These are phyloP conservation scores for Eucalyptus melliodora DNA, from an alignment of 345 rosid genomes.

Conservation along the genomic window DNA sequence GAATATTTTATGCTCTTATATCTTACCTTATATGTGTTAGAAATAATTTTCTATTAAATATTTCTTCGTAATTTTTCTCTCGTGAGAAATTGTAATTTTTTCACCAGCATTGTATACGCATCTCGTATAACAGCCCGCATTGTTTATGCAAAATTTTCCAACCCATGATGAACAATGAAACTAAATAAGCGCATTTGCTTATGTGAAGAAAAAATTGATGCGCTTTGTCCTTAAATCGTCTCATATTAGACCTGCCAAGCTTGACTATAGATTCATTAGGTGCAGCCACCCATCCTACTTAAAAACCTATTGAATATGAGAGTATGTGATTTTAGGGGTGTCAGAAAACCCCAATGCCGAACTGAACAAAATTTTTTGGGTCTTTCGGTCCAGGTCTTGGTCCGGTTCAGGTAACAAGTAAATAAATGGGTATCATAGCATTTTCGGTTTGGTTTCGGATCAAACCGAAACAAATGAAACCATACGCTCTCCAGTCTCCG, in stretches of 20 bases:
- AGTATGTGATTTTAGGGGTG: background rate
- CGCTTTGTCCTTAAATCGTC: background rate
- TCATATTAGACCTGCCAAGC: background rate
- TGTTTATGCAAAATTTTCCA: background rate
- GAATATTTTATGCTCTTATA: background rate
- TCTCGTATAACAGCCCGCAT: background rate
- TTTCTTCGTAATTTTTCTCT: background rate
- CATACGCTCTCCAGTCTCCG: background rate
- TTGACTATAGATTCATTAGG: background rate
- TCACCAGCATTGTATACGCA: background rate
- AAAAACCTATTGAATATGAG: background rate
- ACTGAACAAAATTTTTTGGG: background rate
- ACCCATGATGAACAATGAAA: background rate
- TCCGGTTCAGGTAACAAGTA: background rate
- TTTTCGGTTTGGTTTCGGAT: background rate
- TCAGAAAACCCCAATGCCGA: background rate
- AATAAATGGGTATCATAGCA: background rate
- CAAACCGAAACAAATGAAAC: background rate
- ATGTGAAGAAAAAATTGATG: background rate
- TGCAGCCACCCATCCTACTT: background rate
- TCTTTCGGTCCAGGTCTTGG: background rate
- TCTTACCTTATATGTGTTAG: background rate
- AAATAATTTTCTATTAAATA: background rate
- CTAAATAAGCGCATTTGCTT: background rate
- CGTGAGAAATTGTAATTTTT: background rate